These are phyloP conservation scores for Tetraselmis striata DNA, from an alignment of 139 green algal species.

Conservation along the genomic window DNA sequence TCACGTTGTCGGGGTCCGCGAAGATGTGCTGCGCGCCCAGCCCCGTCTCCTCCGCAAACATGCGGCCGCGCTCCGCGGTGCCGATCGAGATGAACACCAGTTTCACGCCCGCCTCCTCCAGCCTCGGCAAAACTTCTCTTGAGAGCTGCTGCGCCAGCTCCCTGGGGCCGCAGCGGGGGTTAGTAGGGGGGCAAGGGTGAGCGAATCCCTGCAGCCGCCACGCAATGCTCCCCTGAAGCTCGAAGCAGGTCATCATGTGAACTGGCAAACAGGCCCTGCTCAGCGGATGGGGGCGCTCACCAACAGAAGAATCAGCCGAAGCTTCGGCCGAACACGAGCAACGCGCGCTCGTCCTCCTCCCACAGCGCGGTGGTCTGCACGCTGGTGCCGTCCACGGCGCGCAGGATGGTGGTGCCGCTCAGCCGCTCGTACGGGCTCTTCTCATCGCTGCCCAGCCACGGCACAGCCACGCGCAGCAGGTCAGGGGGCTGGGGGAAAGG, in stretches of 20 bases:
- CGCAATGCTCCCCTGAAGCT: slow-evolving; percentile 19
- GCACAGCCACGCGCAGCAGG: too few relatives aligned
- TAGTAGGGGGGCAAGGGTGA: neutral
- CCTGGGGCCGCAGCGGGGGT: slow-evolving; percentile 23
- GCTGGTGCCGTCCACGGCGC: neutral
- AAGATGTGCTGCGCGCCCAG: slow-evolving; percentile 30
- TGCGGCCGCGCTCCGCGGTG: slow-evolving; percentile 16
- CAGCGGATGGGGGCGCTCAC: slow-evolving; percentile 13
- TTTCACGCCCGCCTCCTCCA: slow-evolving; percentile 22
- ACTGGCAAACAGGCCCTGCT: neutral
- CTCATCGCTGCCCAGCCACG: too few relatives aligned
- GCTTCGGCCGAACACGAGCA: slow-evolving; percentile 29
- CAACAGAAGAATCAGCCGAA: slow-evolving; percentile 50
- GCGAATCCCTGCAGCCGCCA: too few relatives aligned
- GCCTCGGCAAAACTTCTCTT: slow-evolving; percentile 26
- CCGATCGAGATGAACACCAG: slow-evolving; percentile 38
- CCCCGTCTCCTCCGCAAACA: slow-evolving; percentile 26
- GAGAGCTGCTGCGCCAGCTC: slow-evolving; percentile 41
- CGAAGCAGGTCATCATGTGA: neutral
- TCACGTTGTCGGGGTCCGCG: slow-evolving; percentile 28
- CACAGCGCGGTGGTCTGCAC: slow-evolving; percentile 14
- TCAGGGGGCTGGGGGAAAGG: too few relatives aligned
- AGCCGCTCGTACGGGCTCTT: neutral
- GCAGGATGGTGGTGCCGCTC: neutral
- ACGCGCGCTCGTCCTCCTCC: slow-evolving; percentile 18